Evolutionary conservation across 2,329 filamentous ascomycete genomes (phyloP).

Genomic region (Xylariomycetidae sp.): DNA sequence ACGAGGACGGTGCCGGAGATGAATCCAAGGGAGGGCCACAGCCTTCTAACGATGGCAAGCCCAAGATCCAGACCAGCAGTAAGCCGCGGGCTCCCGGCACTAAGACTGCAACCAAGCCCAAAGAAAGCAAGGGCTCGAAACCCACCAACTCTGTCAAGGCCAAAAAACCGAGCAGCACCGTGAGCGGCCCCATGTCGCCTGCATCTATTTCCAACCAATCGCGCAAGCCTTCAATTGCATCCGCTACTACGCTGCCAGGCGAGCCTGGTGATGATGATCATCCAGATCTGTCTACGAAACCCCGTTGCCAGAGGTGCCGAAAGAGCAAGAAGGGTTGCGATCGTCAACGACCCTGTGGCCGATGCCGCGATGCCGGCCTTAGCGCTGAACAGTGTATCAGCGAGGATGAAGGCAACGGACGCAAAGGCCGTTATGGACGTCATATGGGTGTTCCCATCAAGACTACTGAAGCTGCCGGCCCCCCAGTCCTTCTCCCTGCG

Average conservation of each 20-base stretch:
- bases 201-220: slow-evolving; percentile 63
- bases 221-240: slow-evolving; percentile 71
- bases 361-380: slow-evolving; percentile 94
- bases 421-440: slow-evolving; percentile 84
- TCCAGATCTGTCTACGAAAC: slow-evolving; percentile 90
- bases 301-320: slow-evolving; percentile 93
- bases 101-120: slow-evolving; percentile 44
- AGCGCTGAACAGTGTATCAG: slow-evolving; percentile 91
- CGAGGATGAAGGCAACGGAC: slow-evolving; percentile 95
- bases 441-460: slow-evolving; percentile 65
- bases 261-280: slow-evolving; percentile 79
- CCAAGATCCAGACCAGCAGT: slow-evolving; percentile 35
- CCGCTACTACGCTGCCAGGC: slow-evolving; percentile 41
- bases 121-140: slow-evolving; percentile 36
- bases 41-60: slow-evolving; percentile 37
- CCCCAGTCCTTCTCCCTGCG: slow-evolving; percentile 31
- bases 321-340: slow-evolving; percentile 99
- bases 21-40: slow-evolving; percentile 30
- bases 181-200: slow-evolving; percentile 52
- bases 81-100: slow-evolving; percentile 27
- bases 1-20: slow-evolving; percentile 39
- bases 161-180: slow-evolving; percentile 44
- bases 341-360: slow-evolving; percentile 87
- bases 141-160: slow-evolving; percentile 40
- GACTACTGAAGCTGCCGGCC: slow-evolving; percentile 44